Evolutionary conservation across 2,329 filamentous ascomycete species (phyloP).

Genomic region (Orbilia oligospora): DNA sequence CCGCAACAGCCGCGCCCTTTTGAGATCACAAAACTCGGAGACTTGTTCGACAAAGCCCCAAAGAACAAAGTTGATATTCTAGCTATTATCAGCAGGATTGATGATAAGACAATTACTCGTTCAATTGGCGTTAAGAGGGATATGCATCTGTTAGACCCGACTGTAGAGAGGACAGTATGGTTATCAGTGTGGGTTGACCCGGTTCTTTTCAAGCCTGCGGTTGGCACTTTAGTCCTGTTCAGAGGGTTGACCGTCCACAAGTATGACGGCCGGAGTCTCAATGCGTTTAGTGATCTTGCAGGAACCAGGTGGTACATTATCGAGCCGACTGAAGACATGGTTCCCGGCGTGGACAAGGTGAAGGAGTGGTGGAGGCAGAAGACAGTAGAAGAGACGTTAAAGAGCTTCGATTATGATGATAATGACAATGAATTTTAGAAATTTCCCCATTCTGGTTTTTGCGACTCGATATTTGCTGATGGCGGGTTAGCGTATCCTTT

Average conservation of each 20-base stretch:
- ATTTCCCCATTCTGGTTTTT: not conserved
- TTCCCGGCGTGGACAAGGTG: conserved; percentile 36
- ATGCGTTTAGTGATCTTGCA: conserved; percentile 51
- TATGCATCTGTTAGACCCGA: conserved; percentile 51
- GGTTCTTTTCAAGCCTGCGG: conserved; percentile 36
- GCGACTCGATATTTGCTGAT: conserved; percentile 18
- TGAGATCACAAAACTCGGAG: conserved; percentile 45
- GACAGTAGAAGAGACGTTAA: conserved; percentile 34
- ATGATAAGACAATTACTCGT: conserved; percentile 50
- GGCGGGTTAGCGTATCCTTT: not conserved
- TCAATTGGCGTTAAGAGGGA: conserved; percentile 61
- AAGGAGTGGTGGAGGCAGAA: conserved; percentile 49
- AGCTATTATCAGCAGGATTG: conserved; percentile 30
- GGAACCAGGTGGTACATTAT: conserved; percentile 27
- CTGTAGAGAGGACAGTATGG: conserved; percentile 34
- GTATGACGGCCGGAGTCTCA: conserved; percentile 57
- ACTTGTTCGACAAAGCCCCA: conserved; percentile 49
- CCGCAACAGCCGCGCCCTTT: conserved; percentile 49
- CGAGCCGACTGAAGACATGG: conserved; percentile 38
- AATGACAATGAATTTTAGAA: conserved; percentile 23
- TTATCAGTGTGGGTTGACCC: conserved; percentile 60
- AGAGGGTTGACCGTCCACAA: conserved; percentile 52
- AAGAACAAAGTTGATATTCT: conserved; percentile 35
- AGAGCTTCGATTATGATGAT: conserved; percentile 32
- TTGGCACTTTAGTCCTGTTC: conserved; percentile 48